Conservation (phyloP, 345 rosid genomes). For the Dipteronia dyeriana region DNA sequence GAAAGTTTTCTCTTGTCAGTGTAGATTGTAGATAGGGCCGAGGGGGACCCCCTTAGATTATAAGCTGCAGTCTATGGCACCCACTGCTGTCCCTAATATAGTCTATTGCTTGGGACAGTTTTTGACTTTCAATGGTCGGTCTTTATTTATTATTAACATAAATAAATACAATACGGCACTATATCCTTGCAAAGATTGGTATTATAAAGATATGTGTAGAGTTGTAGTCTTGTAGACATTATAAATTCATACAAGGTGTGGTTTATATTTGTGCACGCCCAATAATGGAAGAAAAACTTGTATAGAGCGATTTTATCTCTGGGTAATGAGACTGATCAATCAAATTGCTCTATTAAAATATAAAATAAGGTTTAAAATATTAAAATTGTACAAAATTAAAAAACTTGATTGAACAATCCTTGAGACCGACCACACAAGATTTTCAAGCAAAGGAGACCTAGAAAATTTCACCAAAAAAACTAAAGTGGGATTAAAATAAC, state of each 20-base stretch:
- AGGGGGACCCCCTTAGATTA: constrained; percentile 19
- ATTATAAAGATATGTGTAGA: neutral
- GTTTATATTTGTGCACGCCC: neutral
- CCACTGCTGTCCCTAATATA: constrained; percentile 11
- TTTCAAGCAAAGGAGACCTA: neutral
- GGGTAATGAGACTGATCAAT: too few species aligned
- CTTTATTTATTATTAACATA: neutral
- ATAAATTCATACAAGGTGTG: neutral
- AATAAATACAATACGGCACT: neutral
- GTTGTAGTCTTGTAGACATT: too few species aligned
- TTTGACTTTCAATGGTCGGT: constrained; percentile 15
- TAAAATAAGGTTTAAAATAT: too few species aligned
- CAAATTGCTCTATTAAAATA: too few species aligned
- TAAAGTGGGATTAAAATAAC: neutral
- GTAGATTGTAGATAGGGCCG: neutral
- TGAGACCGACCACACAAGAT: too few species aligned
- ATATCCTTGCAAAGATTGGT: neutral
- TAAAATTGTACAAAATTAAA: too few species aligned
- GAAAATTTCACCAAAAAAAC: constrained; percentile 5
- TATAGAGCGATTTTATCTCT: too few species aligned
- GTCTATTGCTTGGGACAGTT: constrained; percentile 10
- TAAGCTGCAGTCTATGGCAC: constrained; percentile 9
- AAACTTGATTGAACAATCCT: too few species aligned
- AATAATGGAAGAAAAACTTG: neutral
- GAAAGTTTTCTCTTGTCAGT: constrained; percentile 14